Conservation (phyloP, 2,329 filamentous ascomycete species). For the Fusarium protoensiforme region DNA sequence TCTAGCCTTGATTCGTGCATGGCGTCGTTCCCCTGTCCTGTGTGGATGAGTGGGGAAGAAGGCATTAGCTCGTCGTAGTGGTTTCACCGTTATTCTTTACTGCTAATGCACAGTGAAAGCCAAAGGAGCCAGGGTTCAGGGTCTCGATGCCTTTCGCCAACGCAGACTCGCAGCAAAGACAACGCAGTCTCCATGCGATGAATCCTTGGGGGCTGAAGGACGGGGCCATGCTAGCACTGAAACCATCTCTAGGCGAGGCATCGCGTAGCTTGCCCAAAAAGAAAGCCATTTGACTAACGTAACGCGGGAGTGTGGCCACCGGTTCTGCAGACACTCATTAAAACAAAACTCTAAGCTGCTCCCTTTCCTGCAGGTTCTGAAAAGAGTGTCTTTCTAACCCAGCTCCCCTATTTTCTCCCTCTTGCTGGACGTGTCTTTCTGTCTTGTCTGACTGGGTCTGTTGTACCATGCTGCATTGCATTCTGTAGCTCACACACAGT, state of each 20-base stretch:
- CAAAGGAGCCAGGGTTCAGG: conserved; percentile 7
- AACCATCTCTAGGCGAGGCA: not conserved
- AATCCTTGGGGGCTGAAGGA: not conserved
- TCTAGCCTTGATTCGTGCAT: conserved; percentile 14
- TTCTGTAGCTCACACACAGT: conserved; percentile 12
- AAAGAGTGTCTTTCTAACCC: not conserved
- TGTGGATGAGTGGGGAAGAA: not conserved
- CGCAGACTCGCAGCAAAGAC: conserved; percentile 4
- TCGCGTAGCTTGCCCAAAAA: not conserved
- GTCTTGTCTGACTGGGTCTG: not conserved
- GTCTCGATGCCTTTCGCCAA: conserved; percentile 4
- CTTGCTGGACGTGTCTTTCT: not conserved
- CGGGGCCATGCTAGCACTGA: not conserved
- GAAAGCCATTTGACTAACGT: not conserved
- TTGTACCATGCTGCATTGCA: conserved; percentile 9
- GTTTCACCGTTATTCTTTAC: conserved; percentile 18
- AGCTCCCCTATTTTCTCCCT: not conserved
- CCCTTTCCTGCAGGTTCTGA: not conserved
- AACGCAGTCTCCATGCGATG: not conserved
- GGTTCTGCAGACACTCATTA: not conserved
- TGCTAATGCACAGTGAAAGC: conserved; percentile 8
- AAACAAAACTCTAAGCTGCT: conserved; percentile 27
- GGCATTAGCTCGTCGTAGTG: not conserved
- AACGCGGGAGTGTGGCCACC: not conserved
- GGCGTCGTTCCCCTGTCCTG: not conserved